These are phyloP conservation scores for Penicillium herquei DNA, from an alignment of 495 filamentous ascomycete genomes.

Conservation along the genomic window DNA sequence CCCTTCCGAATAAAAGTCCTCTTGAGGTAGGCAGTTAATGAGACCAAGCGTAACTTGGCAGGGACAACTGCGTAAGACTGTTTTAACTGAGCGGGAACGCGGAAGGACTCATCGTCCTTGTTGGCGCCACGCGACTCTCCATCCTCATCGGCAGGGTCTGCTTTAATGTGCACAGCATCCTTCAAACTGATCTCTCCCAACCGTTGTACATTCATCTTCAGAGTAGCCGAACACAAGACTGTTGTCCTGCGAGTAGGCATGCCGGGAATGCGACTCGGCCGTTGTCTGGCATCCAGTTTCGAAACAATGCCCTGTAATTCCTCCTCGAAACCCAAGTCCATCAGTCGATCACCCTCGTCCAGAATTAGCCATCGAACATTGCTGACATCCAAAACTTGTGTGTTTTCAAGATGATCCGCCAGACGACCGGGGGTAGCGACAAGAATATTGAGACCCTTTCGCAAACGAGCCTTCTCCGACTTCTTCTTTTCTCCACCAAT, in stretches of 20 bases:
- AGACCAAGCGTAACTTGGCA: slow-evolving; percentile 84
- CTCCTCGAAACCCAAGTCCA: slow-evolving; percentile 96
- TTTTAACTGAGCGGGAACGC: slow-evolving; percentile 89
- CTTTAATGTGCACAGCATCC: slow-evolving; percentile 84
- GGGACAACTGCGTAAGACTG: slow-evolving; percentile 85
- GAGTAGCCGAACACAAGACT: slow-evolving; percentile 91
- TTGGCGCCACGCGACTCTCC: slow-evolving; percentile 31
- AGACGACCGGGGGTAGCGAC: slow-evolving; percentile 91
- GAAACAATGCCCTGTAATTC: slow-evolving; percentile 77
- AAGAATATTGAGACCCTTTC: slow-evolving; percentile 92
- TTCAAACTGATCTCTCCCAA: slow-evolving; percentile 92
- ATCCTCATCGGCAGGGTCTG: slow-evolving; percentile 51
- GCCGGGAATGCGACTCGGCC: slow-evolving; percentile 45
- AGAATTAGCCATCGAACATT: slow-evolving; percentile 90
- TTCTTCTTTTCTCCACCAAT: slow-evolving; percentile 98
- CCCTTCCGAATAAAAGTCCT: slow-evolving; percentile 82
- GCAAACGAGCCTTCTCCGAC: slow-evolving; percentile 86
- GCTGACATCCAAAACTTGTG: slow-evolving; percentile 80
- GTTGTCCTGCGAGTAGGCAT: slow-evolving; percentile 79
- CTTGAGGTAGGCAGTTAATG: slow-evolving; percentile 78
- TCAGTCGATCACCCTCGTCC: slow-evolving; percentile 92
- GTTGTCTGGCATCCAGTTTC: slow-evolving; percentile 59
- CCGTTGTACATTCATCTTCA: slow-evolving; percentile 93
- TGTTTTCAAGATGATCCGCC: slow-evolving; percentile 88
- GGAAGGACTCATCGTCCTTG: slow-evolving; percentile 57